phyloP scores from a whole-genome alignment of 2,329 filamentous ascomycete species.

The Mycosphaerella arachidis region DNA sequence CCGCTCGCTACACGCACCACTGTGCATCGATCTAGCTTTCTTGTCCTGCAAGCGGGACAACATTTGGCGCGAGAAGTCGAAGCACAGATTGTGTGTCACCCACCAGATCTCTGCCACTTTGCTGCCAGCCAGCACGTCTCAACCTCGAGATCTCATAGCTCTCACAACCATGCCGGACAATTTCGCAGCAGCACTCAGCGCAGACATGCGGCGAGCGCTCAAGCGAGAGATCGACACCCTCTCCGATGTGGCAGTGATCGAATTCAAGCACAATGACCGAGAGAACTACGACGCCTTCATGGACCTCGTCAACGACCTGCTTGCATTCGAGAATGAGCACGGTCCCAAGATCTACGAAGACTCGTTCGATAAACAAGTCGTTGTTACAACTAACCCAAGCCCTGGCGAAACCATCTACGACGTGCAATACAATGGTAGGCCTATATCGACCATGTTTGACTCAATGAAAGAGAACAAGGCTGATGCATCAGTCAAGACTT shows the following conservation, averaged over 20 bases:
- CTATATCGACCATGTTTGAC: not conserved
- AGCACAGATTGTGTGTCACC: not conserved
- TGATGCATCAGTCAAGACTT: not conserved
- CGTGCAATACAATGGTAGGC: not conserved
- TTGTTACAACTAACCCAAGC: not conserved
- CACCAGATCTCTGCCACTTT: not conserved
- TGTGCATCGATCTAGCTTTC: not conserved
- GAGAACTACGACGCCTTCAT: not conserved
- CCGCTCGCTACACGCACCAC: not conserved
- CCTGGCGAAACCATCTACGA: not conserved
- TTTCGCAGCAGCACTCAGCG: not conserved
- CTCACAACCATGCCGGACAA: not conserved
- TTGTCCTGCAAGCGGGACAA: not conserved
- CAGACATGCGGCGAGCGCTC: not conserved
- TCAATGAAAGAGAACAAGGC: not conserved
- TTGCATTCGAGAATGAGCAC: not conserved
- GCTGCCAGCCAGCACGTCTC: not conserved
- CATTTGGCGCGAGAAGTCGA: not conserved
- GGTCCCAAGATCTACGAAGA: not conserved
- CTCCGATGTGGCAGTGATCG: not conserved
- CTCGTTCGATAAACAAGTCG: not conserved
- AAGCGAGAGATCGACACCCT: not conserved
- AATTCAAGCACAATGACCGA: not conserved
- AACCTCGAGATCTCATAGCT: not conserved
- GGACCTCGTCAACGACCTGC: not conserved